Evolutionary conservation across 305 asterid genomes (phyloP), one percentile per base, ranked within the genome.

Genomic region (Petunia hybrid): DNA sequence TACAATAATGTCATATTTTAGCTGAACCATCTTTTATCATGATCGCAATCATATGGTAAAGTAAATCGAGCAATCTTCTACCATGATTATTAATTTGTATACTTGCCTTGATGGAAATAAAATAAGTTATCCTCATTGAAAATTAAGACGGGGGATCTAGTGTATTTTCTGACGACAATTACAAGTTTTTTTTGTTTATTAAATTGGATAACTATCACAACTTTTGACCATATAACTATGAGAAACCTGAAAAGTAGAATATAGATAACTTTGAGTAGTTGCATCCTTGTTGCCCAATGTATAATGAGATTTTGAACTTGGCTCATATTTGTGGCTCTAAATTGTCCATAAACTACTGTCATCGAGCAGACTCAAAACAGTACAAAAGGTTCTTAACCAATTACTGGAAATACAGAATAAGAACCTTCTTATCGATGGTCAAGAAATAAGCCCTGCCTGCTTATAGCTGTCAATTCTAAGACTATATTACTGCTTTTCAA

Each of bases 281-380:
- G 53, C 64, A 74, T 74, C 36, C 1, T 53, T 0, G 79, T 74
- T 74, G 48, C 64, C 38, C 36, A 5, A 53, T 74, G 63, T 36
- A 53, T 74, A 13, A 74, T 13, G 64, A 74, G 48, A 74, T 74
- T 73, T 74, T 53, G 53, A 36, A 74, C 48, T 8, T 53, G 4
- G 53, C 35, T 3, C 48, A 74, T 4, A 73, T 74, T 51, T 14
- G 35, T 74, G 64, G 64, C 48, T 74, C 48, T 53, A 74, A 74
- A 7, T 74, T 38, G 13, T 74, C 64, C n/a, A 6, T 73, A 6
- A 73, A 36, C 46, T 48, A 13, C 64, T 74, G 36, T 53, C 48
- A 13, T 14, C 79, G 4, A 74, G 79, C 48, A 74, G 64, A 36
- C 8, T 13, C 79, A 0, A 38, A 74, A 71, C 31, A 46, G 61